Percentiles rank a stretch among this genome's conserved stretches.
Conservation (phyloP, 2,329 filamentous ascomycete genomes). For the Davidsoniella virescens region DNA sequence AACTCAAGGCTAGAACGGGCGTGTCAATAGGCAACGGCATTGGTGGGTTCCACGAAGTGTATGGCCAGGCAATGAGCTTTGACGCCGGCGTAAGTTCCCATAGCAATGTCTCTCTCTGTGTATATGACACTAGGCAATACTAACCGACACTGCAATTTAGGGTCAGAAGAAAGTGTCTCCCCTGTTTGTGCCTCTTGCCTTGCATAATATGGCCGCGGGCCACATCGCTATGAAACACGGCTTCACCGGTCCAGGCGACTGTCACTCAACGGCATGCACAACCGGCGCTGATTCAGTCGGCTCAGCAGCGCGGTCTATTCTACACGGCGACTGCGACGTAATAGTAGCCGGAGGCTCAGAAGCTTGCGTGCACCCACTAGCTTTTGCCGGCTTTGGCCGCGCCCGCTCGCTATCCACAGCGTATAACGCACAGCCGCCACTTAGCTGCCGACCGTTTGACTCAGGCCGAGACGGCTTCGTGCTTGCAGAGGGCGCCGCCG, state of each 20-base stretch:
- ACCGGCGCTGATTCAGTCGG: conserved; percentile 91
- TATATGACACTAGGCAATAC: background rate
- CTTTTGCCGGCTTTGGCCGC: conserved; percentile 79
- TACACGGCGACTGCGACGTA: conserved; percentile 79
- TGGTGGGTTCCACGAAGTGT: conserved; percentile 82
- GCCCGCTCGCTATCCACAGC: conserved; percentile 71
- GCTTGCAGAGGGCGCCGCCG: conserved; percentile 78
- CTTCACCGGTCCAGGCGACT: conserved; percentile 81
- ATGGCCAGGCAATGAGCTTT: conserved; percentile 64
- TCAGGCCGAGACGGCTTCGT: conserved; percentile 68
- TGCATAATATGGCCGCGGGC: conserved; percentile 90
- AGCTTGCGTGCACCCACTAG: conserved; percentile 87
- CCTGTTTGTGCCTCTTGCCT: conserved; percentile 76
- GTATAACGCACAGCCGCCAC: conserved; percentile 55
- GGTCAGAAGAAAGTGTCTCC: conserved; percentile 89
- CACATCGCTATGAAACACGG: conserved; percentile 89
- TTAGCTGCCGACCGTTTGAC: conserved; percentile 80
- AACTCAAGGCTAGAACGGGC: conserved; percentile 61
- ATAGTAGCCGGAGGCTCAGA: conserved; percentile 95
- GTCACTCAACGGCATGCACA: conserved; percentile 86
- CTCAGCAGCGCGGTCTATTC: conserved; percentile 82
- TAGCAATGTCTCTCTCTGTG: background rate
- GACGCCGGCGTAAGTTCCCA: conserved; percentile 44
- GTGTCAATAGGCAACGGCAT: conserved; percentile 93
- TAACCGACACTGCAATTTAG: conserved; percentile 27